Conservation (phyloP, 257 asterid genomes). For the Petunia axillaris region DNA sequence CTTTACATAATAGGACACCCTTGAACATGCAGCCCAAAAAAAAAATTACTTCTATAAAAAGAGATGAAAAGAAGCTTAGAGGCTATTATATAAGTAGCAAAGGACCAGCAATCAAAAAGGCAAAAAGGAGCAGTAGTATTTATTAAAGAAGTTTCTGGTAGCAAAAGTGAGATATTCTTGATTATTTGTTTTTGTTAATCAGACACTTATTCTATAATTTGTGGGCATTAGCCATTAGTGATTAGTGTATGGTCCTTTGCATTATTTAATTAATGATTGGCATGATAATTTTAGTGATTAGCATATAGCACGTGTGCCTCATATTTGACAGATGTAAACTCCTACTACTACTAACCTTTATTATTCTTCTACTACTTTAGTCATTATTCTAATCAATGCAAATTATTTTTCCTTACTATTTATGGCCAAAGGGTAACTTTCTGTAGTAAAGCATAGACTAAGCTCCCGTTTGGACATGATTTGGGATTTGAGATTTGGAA, state of each 20-base stretch:
- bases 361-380: not conserved
- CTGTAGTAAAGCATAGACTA: no score
- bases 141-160: no score
- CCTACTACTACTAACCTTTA: not conserved
- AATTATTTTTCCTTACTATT: no score
- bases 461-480: no score
- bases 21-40: constrained; percentile 7
- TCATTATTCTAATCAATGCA: not conserved
- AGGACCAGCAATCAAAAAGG: not conserved
- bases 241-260: not conserved
- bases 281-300: constrained; percentile 22
- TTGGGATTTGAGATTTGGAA: no score
- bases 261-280: constrained; percentile 32
- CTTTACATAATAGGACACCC: not conserved
- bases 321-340: constrained; percentile 25
- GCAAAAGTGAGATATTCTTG: constrained; percentile 21
- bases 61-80: not conserved
- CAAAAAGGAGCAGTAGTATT: not conserved
- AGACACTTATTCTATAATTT: not conserved
- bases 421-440: no score
- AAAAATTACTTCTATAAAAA: not conserved
- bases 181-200: not conserved
- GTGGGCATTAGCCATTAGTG: not conserved
- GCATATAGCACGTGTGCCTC: constrained; percentile 15
- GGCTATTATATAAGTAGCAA: not conserved